Evolutionary conservation across 139 green algal species (phyloP), one percentile per base, ranked within the genome.

Genomic region (Auxenochlorella pyrenoidosa): DNA sequence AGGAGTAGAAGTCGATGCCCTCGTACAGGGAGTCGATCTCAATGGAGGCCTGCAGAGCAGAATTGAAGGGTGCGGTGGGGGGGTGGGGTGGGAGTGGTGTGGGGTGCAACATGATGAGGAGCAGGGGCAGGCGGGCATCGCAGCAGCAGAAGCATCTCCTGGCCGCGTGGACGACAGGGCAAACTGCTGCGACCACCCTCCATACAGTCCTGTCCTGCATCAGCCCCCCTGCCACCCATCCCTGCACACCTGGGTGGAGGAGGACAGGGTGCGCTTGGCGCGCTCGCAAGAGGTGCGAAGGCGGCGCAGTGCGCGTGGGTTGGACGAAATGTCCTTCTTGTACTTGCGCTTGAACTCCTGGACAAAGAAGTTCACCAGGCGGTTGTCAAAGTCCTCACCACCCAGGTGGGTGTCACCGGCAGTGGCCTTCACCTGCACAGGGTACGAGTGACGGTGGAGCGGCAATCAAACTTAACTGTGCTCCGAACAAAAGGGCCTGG

Each of bases 301-400:
- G 44, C 95, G 93, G 40, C 95, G 90, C 66, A 98, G 84, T 18
- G 95, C 95, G 58, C 95, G 90, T 3, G 94, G 88, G 93, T 98
- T 98, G 90, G 88, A 90, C 70, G 87, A 95, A 88, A 99, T 94
- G 90, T 99, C 96, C 94, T 99, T 99, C 94, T 99, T 99, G 95
- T 98, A 92, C 96, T 99, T 99, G 90, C 97, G 92, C 96, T 99
- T 98, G 95, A 99, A 99, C 92, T 99, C 97, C 89, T 97, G 92
- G 83, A 71, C 51, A 15, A 51, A 86, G 12, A 79, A 58, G 22
- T 63, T 63, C 34, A 97, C 94, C 43, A 98, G 79, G 40, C 94
- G 86, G 79, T 95, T 95, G 88, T 98, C 95, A 89, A 98, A 98
- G 90, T 98, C 95, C 87, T 98, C 94, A 13, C 95, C 95, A 43